phyloP scores from a whole-genome alignment of 257 asterid species.

The Nicotiana noctiflora region DNA sequence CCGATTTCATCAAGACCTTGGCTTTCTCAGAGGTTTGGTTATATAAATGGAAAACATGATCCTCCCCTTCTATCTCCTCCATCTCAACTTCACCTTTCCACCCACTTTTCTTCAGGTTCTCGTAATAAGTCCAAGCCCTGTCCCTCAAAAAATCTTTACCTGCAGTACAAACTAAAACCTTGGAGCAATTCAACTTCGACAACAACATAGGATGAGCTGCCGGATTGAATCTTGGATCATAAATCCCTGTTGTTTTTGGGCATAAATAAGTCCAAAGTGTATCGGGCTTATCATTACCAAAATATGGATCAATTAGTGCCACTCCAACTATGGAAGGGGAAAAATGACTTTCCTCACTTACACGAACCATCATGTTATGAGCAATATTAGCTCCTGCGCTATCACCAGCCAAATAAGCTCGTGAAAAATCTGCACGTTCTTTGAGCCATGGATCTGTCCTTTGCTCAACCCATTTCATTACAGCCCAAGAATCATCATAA shows the following conservation, averaged over 20 bases:
- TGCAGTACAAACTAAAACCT: conserved; percentile 41
- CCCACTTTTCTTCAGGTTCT: conserved; percentile 53
- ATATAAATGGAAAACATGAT: conserved; percentile 52
- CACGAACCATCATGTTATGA: conserved; percentile 41
- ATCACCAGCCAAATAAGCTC: conserved; percentile 60
- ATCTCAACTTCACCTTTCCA: conserved; percentile 61
- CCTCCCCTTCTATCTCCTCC: conserved; percentile 52
- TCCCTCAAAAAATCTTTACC: conserved; percentile 49
- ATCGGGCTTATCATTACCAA: conserved; percentile 35
- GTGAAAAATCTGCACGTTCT: conserved; percentile 36
- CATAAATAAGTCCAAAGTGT: conserved; percentile 32
- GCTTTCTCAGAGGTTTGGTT: conserved; percentile 35
- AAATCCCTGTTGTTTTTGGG: conserved; percentile 7
- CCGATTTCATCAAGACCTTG: conserved; percentile 24
- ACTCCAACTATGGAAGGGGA: conserved; percentile 25
- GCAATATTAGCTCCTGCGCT: conserved; percentile 82
- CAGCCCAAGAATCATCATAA: conserved; percentile 59
- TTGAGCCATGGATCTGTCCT: conserved; percentile 64
- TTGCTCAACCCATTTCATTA: conserved; percentile 39
- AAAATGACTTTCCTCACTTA: neutral
- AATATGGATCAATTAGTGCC: conserved; percentile 55
- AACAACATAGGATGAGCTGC: conserved; percentile 43
- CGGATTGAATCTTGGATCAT: conserved; percentile 64
- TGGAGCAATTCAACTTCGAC: conserved; percentile 43
- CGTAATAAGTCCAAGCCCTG: conserved; percentile 42